Evolutionary conservation across 495 filamentous ascomycete species (phyloP).

Genomic region (Chaetomium cochliodes): DNA sequence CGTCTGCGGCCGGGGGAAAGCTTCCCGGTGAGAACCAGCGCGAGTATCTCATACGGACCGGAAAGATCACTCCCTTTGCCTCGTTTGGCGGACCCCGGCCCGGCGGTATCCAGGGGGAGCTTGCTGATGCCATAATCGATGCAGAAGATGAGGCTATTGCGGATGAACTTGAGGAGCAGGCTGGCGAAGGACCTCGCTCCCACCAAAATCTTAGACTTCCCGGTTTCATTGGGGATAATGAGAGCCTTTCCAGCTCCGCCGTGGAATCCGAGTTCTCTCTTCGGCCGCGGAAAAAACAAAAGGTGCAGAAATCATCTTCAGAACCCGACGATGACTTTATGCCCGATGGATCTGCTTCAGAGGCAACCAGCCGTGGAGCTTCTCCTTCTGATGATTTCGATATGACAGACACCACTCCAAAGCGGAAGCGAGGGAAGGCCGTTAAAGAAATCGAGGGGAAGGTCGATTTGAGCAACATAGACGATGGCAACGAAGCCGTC

Average conservation of each 20-base stretch:
- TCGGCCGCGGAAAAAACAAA: conserved; percentile 50
- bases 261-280: conserved; percentile 52
- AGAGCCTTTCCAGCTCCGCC: conserved; percentile 26
- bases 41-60: conserved; percentile 89
- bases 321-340: conserved; percentile 49
- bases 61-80: conserved; percentile 95
- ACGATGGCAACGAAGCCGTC: conserved; percentile 85
- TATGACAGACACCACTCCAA: conserved; percentile 35
- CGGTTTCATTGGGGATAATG: conserved; percentile 61
- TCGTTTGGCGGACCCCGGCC: conserved; percentile 58
- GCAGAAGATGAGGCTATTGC: conserved; percentile 63
- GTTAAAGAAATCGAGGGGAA: conserved; percentile 44
- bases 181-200: conserved; percentile 59
- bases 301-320: conserved; percentile 28
- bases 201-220: conserved; percentile 80
- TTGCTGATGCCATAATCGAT: conserved; percentile 71
- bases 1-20: conserved; percentile 42
- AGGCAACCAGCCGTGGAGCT: conserved; percentile 34
- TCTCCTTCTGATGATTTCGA: conserved; percentile 40
- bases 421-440: conserved; percentile 44
- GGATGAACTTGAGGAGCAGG: conserved; percentile 56
- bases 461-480: conserved; percentile 72
- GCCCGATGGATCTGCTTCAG: conserved; percentile 33
- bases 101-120: conserved; percentile 56
- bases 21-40: conserved; percentile 77